A percentile compares a stretch with the other conserved stretches of the same genome.
Conservation (phyloP, 1,139 yeast species). For the Diutina mesorugosa region DNA sequence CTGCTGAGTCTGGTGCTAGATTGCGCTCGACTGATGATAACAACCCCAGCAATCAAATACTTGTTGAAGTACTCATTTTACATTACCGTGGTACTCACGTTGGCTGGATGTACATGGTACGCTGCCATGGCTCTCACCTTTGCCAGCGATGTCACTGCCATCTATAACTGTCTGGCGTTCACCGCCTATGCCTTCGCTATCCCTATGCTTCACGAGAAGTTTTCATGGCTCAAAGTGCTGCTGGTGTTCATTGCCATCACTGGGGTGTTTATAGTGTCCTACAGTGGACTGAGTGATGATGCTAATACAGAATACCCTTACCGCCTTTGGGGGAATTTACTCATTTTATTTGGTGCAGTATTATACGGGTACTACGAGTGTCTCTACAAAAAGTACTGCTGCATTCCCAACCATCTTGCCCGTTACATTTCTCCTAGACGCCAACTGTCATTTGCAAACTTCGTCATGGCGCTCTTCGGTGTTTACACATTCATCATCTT, state of each 20-base stretch:
- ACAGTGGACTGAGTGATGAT: constrained; percentile 35
- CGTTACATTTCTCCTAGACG: constrained; percentile 32
- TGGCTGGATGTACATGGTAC: constrained; percentile 83
- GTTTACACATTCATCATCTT: constrained; percentile 38
- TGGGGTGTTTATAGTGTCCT: constrained; percentile 75
- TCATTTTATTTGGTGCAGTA: constrained; percentile 69
- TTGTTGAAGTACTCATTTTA: constrained; percentile 29
- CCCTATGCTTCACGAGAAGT: constrained; percentile 53
- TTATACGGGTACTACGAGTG: constrained; percentile 82
- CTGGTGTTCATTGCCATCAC: constrained; percentile 61
- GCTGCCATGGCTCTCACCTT: constrained; percentile 72
- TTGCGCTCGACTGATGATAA: constrained; percentile 23
- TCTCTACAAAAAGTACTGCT: constrained; percentile 58
- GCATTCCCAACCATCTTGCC: constrained; percentile 52
- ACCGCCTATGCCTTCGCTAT: constrained; percentile 81
- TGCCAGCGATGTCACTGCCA: constrained; percentile 81
- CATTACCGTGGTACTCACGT: constrained; percentile 46
- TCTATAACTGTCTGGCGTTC: constrained; percentile 81
- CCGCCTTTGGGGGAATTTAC: constrained; percentile 56
- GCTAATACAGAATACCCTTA: constrained; percentile 31
- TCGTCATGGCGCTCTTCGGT: constrained; percentile 45
- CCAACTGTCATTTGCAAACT: constrained; percentile 35
- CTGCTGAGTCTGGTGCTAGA: constrained; percentile 21
- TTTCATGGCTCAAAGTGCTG: constrained; percentile 49
- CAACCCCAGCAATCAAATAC: constrained; percentile 35